phyloP scores from a whole-genome alignment of 805 yeast genomes.

The Metschnikowia borealis region DNA sequence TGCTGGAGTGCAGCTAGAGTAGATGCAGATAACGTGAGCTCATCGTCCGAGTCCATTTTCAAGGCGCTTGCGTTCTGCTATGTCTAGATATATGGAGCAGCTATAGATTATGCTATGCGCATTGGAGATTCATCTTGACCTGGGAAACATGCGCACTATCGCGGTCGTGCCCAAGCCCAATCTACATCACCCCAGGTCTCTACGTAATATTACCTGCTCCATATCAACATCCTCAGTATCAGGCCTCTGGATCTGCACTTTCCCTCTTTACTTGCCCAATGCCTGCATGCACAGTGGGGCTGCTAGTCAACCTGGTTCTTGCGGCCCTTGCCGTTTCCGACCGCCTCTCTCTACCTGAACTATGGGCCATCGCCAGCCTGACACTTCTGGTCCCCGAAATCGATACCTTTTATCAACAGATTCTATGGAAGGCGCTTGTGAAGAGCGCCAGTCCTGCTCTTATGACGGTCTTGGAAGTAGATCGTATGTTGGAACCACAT shows the following conservation, averaged over 20 bases:
- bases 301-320: constrained; percentile 12
- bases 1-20: constrained; percentile 58
- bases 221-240: no score
- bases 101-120: no score
- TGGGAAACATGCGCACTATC: constrained; percentile 2
- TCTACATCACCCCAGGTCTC: neutral
- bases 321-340: constrained; percentile 17
- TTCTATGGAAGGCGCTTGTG: constrained; percentile 40
- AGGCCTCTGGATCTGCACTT: neutral
- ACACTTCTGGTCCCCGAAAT: constrained; percentile 10
- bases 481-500: neutral
- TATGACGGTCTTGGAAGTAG: constrained; percentile 13
- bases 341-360: constrained; percentile 10
- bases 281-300: constrained; percentile 18
- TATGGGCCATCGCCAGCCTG: constrained; percentile 12
- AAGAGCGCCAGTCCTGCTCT: constrained; percentile 14
- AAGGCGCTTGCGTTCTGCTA: no score
- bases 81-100: no score
- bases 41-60: constrained; percentile 38
- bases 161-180: constrained; percentile 1
- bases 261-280: neutral
- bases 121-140: no score
- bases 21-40: constrained; percentile 43
- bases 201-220: neutral
- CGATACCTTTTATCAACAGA: constrained; percentile 35